These are phyloP conservation scores for Immersiporthe knoxdaviesiana DNA, from an alignment of 2,329 filamentous ascomycete genomes.

Conservation along the genomic window DNA sequence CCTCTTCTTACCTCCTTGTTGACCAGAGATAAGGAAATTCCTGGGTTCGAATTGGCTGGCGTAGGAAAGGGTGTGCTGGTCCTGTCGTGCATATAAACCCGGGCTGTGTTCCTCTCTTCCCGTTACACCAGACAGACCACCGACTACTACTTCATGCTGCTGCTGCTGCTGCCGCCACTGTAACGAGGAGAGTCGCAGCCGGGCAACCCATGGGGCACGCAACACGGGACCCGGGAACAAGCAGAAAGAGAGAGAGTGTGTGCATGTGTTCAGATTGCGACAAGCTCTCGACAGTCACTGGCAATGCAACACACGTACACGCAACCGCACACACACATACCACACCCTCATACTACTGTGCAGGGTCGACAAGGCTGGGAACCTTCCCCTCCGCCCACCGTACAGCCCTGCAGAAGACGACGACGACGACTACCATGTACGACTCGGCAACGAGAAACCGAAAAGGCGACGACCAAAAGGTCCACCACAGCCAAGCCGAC, in stretches of 20 bases:
- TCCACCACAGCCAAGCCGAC: neutral
- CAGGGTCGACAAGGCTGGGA: too few relatives aligned
- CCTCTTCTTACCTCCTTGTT: constrained; percentile 1
- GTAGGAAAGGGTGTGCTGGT: too few relatives aligned
- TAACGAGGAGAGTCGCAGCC: neutral
- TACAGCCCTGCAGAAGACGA: neutral
- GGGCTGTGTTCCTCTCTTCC: neutral
- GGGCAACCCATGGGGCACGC: neutral
- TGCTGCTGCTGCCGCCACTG: too few relatives aligned
- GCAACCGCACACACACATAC: neutral
- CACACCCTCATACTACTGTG: neutral
- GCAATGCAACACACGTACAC: neutral
- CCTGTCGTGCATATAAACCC: constrained; percentile 12
- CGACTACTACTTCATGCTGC: neutral
- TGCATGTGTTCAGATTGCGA: neutral
- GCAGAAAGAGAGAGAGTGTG: neutral
- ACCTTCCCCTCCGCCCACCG: too few relatives aligned
- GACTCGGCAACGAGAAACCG: neutral
- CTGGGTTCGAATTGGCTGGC: neutral
- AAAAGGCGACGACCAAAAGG: neutral
- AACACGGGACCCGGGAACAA: neutral
- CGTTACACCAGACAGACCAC: neutral
- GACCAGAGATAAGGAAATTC: constrained; percentile 15
- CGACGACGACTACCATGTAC: too few relatives aligned
- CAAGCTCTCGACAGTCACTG: neutral